phyloP scores from a whole-genome alignment of 2,329 filamentous ascomycete genomes.

The Hypoxylon sp. region DNA sequence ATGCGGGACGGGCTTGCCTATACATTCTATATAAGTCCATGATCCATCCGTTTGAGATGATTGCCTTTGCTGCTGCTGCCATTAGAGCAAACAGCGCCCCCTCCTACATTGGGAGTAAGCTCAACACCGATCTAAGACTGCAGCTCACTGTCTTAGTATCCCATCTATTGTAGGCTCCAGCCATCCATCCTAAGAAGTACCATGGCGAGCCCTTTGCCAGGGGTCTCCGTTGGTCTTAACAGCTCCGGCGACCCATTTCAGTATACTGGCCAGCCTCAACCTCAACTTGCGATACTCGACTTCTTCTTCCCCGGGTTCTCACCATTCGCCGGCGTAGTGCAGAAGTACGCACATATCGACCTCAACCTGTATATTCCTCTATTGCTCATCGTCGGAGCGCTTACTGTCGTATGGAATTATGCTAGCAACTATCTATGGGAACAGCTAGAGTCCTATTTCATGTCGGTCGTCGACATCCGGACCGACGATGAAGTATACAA shows the following conservation, averaged over 20 bases:
- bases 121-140: constrained; percentile 1
- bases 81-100: not conserved
- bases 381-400: constrained; percentile 58
- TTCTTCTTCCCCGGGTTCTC: constrained; percentile 73
- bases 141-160: not conserved
- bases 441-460: constrained; percentile 62
- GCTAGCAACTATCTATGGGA: constrained; percentile 57
- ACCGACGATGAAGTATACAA: constrained; percentile 78
- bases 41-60: not conserved
- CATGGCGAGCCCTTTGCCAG: constrained; percentile 36
- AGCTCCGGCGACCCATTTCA: constrained; percentile 10
- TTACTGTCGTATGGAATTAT: constrained; percentile 63
- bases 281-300: constrained; percentile 63
- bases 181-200: not conserved
- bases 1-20: no score
- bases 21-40: constrained; percentile 16
- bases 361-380: constrained; percentile 69
- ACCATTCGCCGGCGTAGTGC: constrained; percentile 60
- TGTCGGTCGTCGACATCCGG: constrained; percentile 72
- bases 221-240: constrained; percentile 12
- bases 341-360: constrained; percentile 68
- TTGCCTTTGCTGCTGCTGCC: not conserved
- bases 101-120: not conserved
- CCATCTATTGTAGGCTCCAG: not conserved
- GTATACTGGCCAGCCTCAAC: constrained; percentile 32